Evolutionary conservation across 2,329 filamentous ascomycete species (phyloP), one percentile per base, ranked within the genome.

Genomic region (Microsporum audouinii): DNA sequence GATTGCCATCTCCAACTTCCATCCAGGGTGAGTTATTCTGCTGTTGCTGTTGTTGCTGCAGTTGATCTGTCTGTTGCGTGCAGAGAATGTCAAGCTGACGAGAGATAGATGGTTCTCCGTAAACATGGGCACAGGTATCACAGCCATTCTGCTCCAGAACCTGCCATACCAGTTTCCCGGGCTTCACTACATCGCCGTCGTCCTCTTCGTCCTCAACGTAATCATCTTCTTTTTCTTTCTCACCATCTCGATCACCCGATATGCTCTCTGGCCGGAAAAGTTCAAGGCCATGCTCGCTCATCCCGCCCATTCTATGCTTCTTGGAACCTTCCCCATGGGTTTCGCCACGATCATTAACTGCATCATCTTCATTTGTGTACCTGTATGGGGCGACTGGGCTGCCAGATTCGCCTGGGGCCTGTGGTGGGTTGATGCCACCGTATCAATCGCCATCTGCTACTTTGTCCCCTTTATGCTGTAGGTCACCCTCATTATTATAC

Each of bases 41-140:
- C 17, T 23, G 17, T 23, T 23, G 17, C 17, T 23, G 12, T 17
- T 49, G 10, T 29, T 10, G n/a, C 31, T 34, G 10, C 31, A 10
- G 5, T 4, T 2, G 36, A n/a, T 51, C 36, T 47, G 5, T 10
- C 5, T n/a, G n/a, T 33, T 23, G 17, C 2, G 38, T 23, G 17
- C 17, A 36, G 34, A 36, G 39, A 17, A 10, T 31, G 14, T 5
- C 14, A 5, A 14, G 31, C 41, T 59, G 41, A 45, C 10, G 4
- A 23, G 2, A 10, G 10, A 29, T 47, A 59, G 57, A 45, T 84
- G 83, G 82, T 84, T 84, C 68, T 75, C 79, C 2, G 78, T 80
- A 36, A 83, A 78, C 49, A 84, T 88, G 85, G 86, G 86, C 33
- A 88, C 85, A 0, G 86, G 85, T 23, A 82, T 88, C 43, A 82